Base-by-base conservation (phyloP, 208 protist genomes). In the Polymyxa betae region DNA sequence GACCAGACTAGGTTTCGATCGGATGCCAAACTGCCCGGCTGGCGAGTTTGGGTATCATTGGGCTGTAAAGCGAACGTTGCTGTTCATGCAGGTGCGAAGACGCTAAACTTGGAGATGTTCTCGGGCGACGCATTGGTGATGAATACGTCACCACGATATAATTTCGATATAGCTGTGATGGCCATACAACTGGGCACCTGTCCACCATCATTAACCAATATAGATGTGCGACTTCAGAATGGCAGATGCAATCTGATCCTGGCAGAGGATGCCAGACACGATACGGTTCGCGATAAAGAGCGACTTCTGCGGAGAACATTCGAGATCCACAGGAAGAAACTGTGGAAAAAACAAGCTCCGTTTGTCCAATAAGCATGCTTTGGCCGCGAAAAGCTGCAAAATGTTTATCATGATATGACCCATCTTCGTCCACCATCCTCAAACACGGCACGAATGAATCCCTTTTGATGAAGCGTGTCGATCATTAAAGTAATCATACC, bases 231-330 rank as follows among this genome's bases (percentile, higher is more conserved):
- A n/a, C 72, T 82, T 5, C 5, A 20, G 5, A 40, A 5, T 43
- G 72, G 72, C 5, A 35, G 72, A 82, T 82, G 72, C 72, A 82
- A 82, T n/a, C 16, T 82, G 16, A 82, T 82, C 5, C 35, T 82
- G 12, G 5, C 35, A 12, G 72, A 82, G n/a, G 35, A 43, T 12
- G 40, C 72, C 35, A n/a, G n/a, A n/a, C 5, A 40, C 35, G 72
- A 82, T 43, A 5, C 16, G n/a, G 16, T 38, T 20, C 5, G 72
- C 16, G 72, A 82, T 82, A 5, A n/a, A 5, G 16, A 82, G 40
- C 5, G 72, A 45, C 72, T 82, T 20, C n/a, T 82, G 40, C 5
- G 72, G 35, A 35, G 72, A n/a, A 82, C 72, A 43, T 82, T 45
- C 72, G 72, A 82, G 72, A 82, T 82, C n/a, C 35, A 82, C 5